Evolutionary conservation across 2,329 filamentous ascomycete genomes (phyloP), one percentile per base, ranked within the genome.

Genomic region (Hirsutella minnesotensis): DNA sequence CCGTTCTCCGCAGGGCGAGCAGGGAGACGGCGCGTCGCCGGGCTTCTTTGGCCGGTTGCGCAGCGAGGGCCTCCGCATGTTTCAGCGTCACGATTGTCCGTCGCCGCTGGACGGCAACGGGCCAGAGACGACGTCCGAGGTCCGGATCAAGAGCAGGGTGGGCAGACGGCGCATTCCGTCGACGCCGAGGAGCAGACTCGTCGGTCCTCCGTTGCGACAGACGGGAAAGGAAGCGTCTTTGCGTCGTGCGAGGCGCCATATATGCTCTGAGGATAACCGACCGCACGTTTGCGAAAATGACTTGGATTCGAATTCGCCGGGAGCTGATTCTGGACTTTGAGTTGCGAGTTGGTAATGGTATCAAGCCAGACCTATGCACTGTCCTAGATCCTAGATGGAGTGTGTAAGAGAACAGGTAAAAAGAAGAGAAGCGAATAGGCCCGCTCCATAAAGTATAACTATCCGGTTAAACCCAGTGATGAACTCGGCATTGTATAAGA

Each of bases 261-360:
- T 49, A 9, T 62, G 60, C 38, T 62, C 59, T 5, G 60, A 63
- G 42, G 60, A 62, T 29, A 48, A 56, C 29, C 47, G 47, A 30
- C 58, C 58, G 15, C 59, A 62, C 37, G 40, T 54, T 7, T 62
- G 56, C 24, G 50, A 51, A 33, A 49, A 61, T 41, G 54, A 58
- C 41, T 36, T 51, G 42, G 50, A 51, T 12, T 38, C 34, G 18
- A 16, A 7, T 4, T 37, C 38, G 9, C 22, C 8, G 9, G 29
- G 38, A 10, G 9, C n/a, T 9, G 10, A 15, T 5, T 37, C 38
- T 19, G 13, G 21, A 5, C 10, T 13, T 15, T 40, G 20, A 38
- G 20, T 7, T 10, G 22, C 15, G 22, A 4, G n/a, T 3, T 1
- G 21, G 16, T 27, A 27, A 27, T 7, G 24, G 24, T 27, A 27